Evolutionary conservation across 2,329 filamentous ascomycete genomes (phyloP).

Genomic region (Diplodia scrobiculata): DNA sequence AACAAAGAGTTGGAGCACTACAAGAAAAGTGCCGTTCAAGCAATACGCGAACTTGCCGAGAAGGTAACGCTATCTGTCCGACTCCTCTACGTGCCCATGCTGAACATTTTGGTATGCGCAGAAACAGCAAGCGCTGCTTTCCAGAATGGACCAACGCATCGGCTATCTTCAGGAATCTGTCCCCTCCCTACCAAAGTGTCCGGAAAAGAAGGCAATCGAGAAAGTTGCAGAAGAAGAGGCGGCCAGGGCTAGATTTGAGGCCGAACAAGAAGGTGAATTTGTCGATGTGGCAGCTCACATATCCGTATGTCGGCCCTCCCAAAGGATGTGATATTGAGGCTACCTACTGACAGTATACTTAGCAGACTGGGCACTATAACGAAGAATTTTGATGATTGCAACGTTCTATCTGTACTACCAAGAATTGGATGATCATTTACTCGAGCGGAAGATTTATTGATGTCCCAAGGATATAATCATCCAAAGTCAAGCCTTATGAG

Average conservation of each 20-base stretch:
- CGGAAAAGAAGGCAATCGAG: constrained; percentile 8
- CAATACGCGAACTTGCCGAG: constrained; percentile 4
- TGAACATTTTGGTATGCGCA: neutral
- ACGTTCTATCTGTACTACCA: too few relatives aligned
- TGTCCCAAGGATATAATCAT: too few relatives aligned
- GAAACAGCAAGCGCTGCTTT: constrained; percentile 14
- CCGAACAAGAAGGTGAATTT: neutral
- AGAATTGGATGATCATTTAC: neutral
- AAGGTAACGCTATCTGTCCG: neutral
- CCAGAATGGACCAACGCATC: constrained; percentile 19
- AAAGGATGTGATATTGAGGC: neutral
- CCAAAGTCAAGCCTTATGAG: too few relatives aligned
- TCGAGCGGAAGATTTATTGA: neutral
- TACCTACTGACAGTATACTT: neutral
- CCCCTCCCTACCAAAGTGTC: neutral
- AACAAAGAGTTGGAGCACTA: neutral
- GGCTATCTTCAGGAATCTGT: neutral
- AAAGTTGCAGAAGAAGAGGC: neutral
- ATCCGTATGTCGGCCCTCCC: neutral
- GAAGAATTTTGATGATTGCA: neutral
- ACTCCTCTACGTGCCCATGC: neutral
- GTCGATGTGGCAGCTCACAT: neutral
- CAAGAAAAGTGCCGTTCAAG: neutral
- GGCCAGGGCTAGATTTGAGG: neutral
- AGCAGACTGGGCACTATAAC: neutral